A percentile compares a stretch with the other conserved stretches of the same genome.
phyloP scores from a whole-genome alignment of 208 protist species.

The Trypanosoma platydactyli region DNA sequence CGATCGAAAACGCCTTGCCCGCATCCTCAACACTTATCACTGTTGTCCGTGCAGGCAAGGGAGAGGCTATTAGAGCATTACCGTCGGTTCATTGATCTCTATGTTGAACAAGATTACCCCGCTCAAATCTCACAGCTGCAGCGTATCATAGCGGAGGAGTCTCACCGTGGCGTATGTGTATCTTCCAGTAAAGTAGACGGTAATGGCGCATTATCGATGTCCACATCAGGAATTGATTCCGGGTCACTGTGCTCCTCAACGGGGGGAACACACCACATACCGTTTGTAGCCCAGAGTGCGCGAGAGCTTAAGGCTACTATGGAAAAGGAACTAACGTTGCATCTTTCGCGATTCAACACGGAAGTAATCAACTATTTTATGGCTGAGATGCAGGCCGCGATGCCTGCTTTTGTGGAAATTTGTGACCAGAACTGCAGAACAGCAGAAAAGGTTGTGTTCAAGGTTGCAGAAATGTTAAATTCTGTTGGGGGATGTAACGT shows the following conservation, averaged over 20 bases:
- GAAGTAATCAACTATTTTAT: slow-evolving; percentile 84
- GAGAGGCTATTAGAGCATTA: slow-evolving; percentile 14
- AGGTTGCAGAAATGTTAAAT: slow-evolving; percentile 1
- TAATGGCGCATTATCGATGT: background rate
- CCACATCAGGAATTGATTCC: background rate
- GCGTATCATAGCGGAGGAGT: slow-evolving; percentile 15
- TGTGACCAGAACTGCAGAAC: slow-evolving; percentile 6
- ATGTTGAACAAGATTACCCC: slow-evolving; percentile 13
- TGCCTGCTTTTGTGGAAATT: slow-evolving; percentile 15
- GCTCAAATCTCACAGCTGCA: slow-evolving; percentile 21
- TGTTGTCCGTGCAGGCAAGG: background rate
- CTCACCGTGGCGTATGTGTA: background rate
- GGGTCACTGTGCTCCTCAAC: background rate
- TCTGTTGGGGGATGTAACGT: background rate
- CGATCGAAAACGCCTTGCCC: too few relatives aligned
- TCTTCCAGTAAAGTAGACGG: background rate
- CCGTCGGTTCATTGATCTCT: slow-evolving; percentile 12
- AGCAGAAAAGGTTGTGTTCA: background rate
- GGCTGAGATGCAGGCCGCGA: slow-evolving; percentile 23
- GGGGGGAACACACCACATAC: slow-evolving; percentile 22
- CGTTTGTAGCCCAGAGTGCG: slow-evolving; percentile 23
- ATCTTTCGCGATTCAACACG: slow-evolving; percentile 74
- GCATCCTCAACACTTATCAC: background rate
- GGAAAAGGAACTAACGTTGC: slow-evolving; percentile 53
- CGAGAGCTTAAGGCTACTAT: slow-evolving; percentile 25